Evolutionary conservation across 257 asterid species (phyloP).

Genomic region (Cordia subcordata): DNA sequence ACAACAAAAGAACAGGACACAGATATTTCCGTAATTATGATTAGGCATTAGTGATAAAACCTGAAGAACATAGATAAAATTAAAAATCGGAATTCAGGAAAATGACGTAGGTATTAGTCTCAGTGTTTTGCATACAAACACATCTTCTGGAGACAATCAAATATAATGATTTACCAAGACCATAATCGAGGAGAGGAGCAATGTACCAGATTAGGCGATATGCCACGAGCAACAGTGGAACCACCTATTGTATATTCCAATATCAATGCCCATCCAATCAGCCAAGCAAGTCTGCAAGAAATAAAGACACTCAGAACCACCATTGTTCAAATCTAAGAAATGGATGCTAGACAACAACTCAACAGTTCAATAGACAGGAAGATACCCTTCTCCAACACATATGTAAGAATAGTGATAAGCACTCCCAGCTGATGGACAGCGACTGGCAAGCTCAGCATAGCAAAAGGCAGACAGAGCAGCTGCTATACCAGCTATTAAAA

Average conservation of each 20-base stretch:
- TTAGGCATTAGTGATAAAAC: not conserved
- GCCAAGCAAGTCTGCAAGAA: conserved; percentile 83
- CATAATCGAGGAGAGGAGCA: not conserved
- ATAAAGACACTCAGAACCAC: conserved; percentile 10
- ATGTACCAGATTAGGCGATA: conserved; percentile 90
- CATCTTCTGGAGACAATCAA: not conserved
- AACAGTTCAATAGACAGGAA: not conserved
- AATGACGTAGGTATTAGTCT: not conserved
- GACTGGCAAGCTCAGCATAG: conserved; percentile 89
- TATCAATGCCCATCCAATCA: conserved; percentile 92
- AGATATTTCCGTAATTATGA: not conserved
- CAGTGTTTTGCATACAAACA: not conserved
- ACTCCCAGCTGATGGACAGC: conserved; percentile 98
- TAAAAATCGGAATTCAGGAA: not conserved
- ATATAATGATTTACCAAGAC: not conserved
- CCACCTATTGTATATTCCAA: conserved; percentile 98
- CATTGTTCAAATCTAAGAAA: not conserved
- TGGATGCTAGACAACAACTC: not conserved
- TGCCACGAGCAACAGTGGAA: conserved; percentile 98
- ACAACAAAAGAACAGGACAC: not conserved
- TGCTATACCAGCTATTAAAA: conserved; percentile 90
- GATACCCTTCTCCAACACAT: conserved; percentile 92
- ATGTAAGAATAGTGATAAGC: conserved; percentile 97
- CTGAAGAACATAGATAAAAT: not conserved
- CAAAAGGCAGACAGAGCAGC: conserved; percentile 98